Evolutionary conservation across 306 rosid species (phyloP), one percentile per base, ranked within the genome.

Genomic region (Vigna unguiculata): DNA sequence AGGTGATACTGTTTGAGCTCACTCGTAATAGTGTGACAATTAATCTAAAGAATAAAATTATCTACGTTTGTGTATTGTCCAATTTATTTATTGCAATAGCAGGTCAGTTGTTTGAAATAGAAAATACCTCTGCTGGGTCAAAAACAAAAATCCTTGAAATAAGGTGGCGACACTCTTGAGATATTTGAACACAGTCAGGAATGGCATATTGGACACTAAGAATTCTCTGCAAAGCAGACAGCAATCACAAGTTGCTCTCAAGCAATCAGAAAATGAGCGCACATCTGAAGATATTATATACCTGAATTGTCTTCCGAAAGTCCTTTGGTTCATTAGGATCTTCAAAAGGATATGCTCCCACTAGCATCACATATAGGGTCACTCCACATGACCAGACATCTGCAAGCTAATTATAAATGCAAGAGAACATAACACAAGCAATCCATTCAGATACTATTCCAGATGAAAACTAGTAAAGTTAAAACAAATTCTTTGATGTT

Each of bases 381-480:
- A 93, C 98, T 70, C 96, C 98, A 83, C 96, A 90, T 11, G 98
- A 93, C 98, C 98, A 93, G 51, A 93, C 98, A 87, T 93, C 98
- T 72, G 98, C 96, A 82, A 83, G 79, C 98, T 93, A 91, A 75
- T 63, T 76, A 63, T 49, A 72, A 45, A 81, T 79, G 69, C 75
- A 81, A 63, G 9, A 77, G 47, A 51, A 58, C 52, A 75, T 24
- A 64, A 40, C 8, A 73, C 74, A 12, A 84, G 65, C 68, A 63
- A 57, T 41, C 55, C 62, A 30, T 75, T 47, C 3, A 83, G 43
- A 25, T 46, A 32, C 32, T 34, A 58, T 9, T 40, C 45, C 45
- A 69, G 53, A 28, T 14, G 32, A 13, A 73, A 4, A 40, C 21
- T 32, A 28, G 16, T 9, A 45, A 15, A 71, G 36, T 22, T 17